These are phyloP conservation scores for Usnea hakonensis DNA, from an alignment of 495 filamentous ascomycete genomes.

Conservation along the genomic window DNA sequence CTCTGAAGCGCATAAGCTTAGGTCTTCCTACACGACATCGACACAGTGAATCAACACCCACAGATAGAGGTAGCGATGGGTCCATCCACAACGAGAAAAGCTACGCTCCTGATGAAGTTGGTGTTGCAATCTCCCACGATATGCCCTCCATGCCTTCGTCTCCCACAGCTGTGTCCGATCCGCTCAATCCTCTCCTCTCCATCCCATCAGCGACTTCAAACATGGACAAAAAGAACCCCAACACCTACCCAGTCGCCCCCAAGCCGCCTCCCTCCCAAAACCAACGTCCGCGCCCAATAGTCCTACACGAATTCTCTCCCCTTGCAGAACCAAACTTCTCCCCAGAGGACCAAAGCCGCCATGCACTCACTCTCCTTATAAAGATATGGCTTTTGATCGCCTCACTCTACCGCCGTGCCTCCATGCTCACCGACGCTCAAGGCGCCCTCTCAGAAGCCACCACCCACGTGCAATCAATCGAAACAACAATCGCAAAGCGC, in stretches of 20 bases:
- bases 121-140: conserved; percentile 34
- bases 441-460: conserved; percentile 76
- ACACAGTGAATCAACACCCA: conserved; percentile 1
- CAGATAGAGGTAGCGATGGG: conserved; percentile 2
- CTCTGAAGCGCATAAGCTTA: conserved; percentile 5
- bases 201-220: conserved; percentile 46
- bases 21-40: conserved; percentile 2
- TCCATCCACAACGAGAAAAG: neutral
- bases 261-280: conserved; percentile 27
- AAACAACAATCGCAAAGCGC: conserved; percentile 33
- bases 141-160: conserved; percentile 11
- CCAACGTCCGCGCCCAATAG: conserved; percentile 2
- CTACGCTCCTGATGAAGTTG: conserved; percentile 31
- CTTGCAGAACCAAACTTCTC: conserved; percentile 27
- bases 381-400: conserved; percentile 85
- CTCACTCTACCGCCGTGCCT: conserved; percentile 75
- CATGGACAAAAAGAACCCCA: conserved; percentile 34
- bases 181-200: conserved; percentile 34
- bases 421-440: conserved; percentile 65
- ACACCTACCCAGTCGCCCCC: conserved; percentile 34
- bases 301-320: conserved; percentile 1
- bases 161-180: conserved; percentile 5
- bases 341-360: conserved; percentile 44
- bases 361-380: conserved; percentile 55
- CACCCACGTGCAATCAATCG: conserved; percentile 50